Base-by-base conservation (phyloP, 495 filamentous ascomycete species). In the Penicillium odoratum region DNA sequence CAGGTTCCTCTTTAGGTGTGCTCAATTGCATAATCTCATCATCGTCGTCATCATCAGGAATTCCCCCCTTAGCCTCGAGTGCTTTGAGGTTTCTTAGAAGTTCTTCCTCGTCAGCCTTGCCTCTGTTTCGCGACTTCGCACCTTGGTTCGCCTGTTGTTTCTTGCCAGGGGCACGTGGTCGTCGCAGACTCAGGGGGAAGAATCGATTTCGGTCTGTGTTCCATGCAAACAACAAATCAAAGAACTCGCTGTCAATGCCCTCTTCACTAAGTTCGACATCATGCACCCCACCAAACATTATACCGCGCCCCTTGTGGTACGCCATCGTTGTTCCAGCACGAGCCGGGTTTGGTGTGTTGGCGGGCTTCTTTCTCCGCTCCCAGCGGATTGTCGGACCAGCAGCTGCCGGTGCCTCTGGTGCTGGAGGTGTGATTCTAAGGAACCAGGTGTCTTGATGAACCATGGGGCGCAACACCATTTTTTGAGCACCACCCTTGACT, bases 381-480 rank as follows among this genome's bases (percentile, higher is more conserved):
- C 94, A 98, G 36, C 91, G 83, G 16, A 95, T 81, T 18, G 79
- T 83, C 18, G 92, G 89, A 2, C 82, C 77, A 3, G 88, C 74
- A 45, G 78, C 80, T 1, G 82, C 55, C 2, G 85, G 73, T 0
- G 84, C 80, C 48, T 92, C 90, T 1, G 85, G 48, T 1, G 75
- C 70, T 9, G 91, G 89, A 8, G 85, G 87, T 3, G 83, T 87
- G 67, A 98, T 89, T 25, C 90, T 83, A 4, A 98, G 79, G 71
- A 93, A 93, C 86, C 93, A 98, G 48, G 91, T 92, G 69, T 98
- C 94, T 68, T 96, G 88, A 67, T 98, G 92, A 29, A 98, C 80
- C 72, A 92, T 79, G 1, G 93, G 92, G 58, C 89, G 91, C 52
- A 95, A 73, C n/a, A 88, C 78, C 68, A 86, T 87, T 48, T 83